phyloP scores from a whole-genome alignment of 306 rosid species.

The Lupinus albus region DNA sequence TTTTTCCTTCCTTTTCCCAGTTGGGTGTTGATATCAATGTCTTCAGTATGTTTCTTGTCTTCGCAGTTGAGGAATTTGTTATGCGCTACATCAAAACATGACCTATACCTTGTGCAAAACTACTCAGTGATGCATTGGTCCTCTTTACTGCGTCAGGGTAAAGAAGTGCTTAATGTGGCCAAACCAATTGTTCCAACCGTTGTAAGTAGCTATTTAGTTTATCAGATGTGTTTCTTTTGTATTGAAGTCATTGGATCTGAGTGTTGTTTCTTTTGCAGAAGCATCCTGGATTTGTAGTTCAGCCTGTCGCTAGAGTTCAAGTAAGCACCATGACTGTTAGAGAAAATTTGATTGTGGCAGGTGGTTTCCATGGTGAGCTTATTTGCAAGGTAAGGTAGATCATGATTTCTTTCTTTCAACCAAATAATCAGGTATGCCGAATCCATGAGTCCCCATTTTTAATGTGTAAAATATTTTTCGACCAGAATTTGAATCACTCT shows the following conservation, averaged over 20 bases:
- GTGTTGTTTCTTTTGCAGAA: slow-evolving; percentile 46
- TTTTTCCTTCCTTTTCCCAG: background rate
- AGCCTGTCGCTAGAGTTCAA: slow-evolving; percentile 79
- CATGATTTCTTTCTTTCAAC: slow-evolving; percentile 28
- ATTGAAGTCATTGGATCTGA: slow-evolving; percentile 28
- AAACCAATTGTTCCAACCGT: slow-evolving; percentile 70
- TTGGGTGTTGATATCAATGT: slow-evolving; percentile 40
- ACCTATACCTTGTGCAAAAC: slow-evolving; percentile 92
- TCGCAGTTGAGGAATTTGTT: slow-evolving; percentile 83
- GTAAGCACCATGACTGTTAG: slow-evolving; percentile 93
- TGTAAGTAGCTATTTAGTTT: slow-evolving; percentile 52
- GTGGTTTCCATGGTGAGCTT: slow-evolving; percentile 95
- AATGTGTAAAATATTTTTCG: slow-evolving; percentile 12
- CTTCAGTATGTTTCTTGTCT: slow-evolving; percentile 35
- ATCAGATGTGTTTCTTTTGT: slow-evolving; percentile 20
- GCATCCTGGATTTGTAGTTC: slow-evolving; percentile 57
- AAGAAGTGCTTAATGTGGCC: slow-evolving; percentile 79
- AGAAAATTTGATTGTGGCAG: slow-evolving; percentile 79
- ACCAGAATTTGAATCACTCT: slow-evolving; percentile 66
- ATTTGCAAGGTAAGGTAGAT: slow-evolving; percentile 76
- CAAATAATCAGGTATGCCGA: background rate
- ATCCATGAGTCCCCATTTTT: slow-evolving; percentile 13
- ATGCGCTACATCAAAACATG: slow-evolving; percentile 97
- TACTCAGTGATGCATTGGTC: slow-evolving; percentile 94
- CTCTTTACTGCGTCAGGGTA: slow-evolving; percentile 64